A percentile compares a stretch with the other conserved stretches of the same genome.
These are phyloP conservation scores for Sugiyamaella japonica DNA, from an alignment of 1,139 yeast species.

Conservation along the genomic window DNA sequence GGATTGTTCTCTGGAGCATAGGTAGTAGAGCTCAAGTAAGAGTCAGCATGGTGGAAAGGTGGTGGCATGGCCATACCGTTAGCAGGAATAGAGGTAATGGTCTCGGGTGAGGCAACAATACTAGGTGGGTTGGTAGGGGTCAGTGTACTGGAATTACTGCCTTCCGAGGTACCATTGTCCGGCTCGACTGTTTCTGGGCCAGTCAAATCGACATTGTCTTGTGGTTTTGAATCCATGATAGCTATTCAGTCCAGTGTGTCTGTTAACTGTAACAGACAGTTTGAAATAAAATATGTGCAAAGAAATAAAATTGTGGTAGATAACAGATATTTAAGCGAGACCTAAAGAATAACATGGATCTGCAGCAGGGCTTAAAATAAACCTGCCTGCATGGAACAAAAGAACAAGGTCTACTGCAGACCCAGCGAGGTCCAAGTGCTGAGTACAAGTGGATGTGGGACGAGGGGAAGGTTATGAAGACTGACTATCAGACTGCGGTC, in stretches of 20 bases:
- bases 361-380: neutral
- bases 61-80: neutral
- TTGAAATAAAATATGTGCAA: neutral
- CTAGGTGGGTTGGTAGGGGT: neutral
- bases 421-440: neutral
- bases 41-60: constrained; percentile 11
- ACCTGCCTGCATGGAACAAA: constrained; percentile 4
- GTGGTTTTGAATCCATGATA: neutral
- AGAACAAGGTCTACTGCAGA: neutral
- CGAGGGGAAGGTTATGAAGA: too few relatives aligned
- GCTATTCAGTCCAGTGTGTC: neutral
- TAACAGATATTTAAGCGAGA: neutral
- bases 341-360: neutral
- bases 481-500: too few relatives aligned
- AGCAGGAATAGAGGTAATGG: neutral
- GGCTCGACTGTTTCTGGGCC: neutral
- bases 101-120: neutral
- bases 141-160: neutral
- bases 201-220: neutral
- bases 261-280: neutral
- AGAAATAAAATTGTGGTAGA: neutral
- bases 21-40: constrained; percentile 16
- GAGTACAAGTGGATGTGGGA: too few relatives aligned
- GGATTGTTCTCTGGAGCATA: constrained; percentile 16
- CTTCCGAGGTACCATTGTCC: neutral